These are phyloP conservation scores for Paraphoma chrysanthemicola DNA, from an alignment of 2,329 filamentous ascomycete species.

Conservation along the genomic window DNA sequence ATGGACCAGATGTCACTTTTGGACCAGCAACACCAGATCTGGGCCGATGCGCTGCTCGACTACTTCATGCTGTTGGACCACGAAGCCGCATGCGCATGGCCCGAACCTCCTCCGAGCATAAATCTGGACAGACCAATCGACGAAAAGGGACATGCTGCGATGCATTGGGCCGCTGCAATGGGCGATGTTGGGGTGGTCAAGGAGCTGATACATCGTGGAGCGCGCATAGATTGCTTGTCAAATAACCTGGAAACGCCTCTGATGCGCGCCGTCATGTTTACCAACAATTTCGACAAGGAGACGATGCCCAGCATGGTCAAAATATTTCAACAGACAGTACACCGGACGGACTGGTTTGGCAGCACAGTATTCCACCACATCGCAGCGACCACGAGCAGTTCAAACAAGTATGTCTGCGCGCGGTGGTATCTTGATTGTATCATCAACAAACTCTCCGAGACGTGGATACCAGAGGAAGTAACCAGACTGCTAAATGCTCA, in stretches of 20 bases:
- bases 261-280: slow-evolving; percentile 94
- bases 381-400: slow-evolving; percentile 82
- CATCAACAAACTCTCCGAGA: slow-evolving; percentile 83
- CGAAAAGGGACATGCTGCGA: slow-evolving; percentile 86
- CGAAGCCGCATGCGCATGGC: slow-evolving; percentile 72
- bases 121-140: slow-evolving; percentile 93
- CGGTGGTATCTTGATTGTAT: slow-evolving; percentile 94
- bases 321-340: slow-evolving; percentile 82
- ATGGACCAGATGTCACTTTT: slow-evolving; percentile 69
- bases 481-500: slow-evolving; percentile 81
- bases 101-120: slow-evolving; percentile 83
- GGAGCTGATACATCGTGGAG: slow-evolving; percentile 82
- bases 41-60: slow-evolving; percentile 91
- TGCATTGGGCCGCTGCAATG: slow-evolving; percentile 98
- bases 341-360: slow-evolving; percentile 78
- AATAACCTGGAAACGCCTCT: slow-evolving; percentile 80
- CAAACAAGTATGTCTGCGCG: slow-evolving; percentile 86
- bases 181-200: slow-evolving; percentile 91
- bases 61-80: slow-evolving; percentile 92
- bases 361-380: slow-evolving; percentile 95
- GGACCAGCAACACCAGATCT: slow-evolving; percentile 86
- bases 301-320: slow-evolving; percentile 86
- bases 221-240: slow-evolving; percentile 72
- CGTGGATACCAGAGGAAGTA: slow-evolving; percentile 76
- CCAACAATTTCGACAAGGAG: slow-evolving; percentile 93